These are phyloP conservation scores for Fraxinus greggii DNA, from an alignment of 305 asterid genomes.

Conservation along the genomic window DNA sequence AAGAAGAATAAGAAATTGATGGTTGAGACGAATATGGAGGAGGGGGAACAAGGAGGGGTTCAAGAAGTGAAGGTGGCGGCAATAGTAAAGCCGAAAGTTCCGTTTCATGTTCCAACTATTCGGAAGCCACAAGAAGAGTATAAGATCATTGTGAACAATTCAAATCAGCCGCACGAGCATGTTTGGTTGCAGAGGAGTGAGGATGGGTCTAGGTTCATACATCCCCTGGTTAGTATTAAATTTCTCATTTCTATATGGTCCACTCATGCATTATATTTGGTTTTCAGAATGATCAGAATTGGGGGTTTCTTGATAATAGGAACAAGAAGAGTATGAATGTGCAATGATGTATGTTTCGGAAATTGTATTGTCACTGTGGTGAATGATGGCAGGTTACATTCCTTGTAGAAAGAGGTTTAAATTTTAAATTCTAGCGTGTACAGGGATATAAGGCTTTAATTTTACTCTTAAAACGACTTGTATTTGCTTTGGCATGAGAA, in stretches of 20 bases:
- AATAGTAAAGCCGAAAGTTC: constrained; percentile 71
- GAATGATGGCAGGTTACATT: neutral
- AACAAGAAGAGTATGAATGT: neutral
- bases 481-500: constrained; percentile 11
- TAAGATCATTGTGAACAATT: constrained; percentile 78
- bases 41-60: constrained; percentile 28
- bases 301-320: neutral
- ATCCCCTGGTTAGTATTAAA: constrained; percentile 72
- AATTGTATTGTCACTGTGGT: neutral
- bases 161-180: constrained; percentile 81
- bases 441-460: neutral
- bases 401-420: neutral
- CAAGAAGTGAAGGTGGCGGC: constrained; percentile 67
- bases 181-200: constrained; percentile 87
- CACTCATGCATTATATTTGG: neutral
- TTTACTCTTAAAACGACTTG: neutral
- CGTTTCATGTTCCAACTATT: constrained; percentile 72
- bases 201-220: constrained; percentile 66
- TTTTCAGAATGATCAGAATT: neutral
- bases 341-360: neutral
- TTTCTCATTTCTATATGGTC: neutral
- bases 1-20: constrained; percentile 53
- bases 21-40: constrained; percentile 31
- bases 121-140: constrained; percentile 82
- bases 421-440: neutral